These are phyloP conservation scores for Globisporangium nunn DNA, from an alignment of 352 stramenopile genomes.

Conservation along the genomic window DNA sequence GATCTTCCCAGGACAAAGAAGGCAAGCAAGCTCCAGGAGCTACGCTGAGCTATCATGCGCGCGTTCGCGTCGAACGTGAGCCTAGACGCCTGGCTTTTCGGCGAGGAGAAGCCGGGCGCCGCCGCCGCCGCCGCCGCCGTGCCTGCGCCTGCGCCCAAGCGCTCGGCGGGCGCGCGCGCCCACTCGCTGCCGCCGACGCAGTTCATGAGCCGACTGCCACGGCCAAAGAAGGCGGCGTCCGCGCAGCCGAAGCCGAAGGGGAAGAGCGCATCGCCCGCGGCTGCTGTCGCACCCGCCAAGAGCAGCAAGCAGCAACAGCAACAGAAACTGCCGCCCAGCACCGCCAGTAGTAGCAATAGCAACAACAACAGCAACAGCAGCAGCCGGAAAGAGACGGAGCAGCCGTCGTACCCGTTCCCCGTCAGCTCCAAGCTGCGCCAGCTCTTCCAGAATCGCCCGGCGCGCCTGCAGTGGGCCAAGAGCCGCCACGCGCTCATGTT, in stretches of 20 bases:
- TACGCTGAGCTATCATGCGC: constrained; percentile 18
- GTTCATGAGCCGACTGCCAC: constrained; percentile 14
- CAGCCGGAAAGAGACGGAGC: constrained; percentile 1
- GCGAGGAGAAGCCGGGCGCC: constrained; percentile 41
- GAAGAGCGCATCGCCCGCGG: not conserved
- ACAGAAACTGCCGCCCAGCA: no score
- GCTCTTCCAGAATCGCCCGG: constrained; percentile 48
- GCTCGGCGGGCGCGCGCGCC: constrained; percentile 8
- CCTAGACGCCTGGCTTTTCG: constrained; percentile 79
- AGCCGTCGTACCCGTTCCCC: constrained; percentile 43
- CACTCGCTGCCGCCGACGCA: constrained; percentile 28
- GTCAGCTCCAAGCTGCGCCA: constrained; percentile 73
- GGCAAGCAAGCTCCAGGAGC: no score
- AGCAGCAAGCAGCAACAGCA: not conserved
- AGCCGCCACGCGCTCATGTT: constrained; percentile 4
- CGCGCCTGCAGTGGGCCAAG: constrained; percentile 52
- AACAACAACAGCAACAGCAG: no score
- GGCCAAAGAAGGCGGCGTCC: constrained; percentile 26
- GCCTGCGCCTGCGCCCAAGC: not conserved
- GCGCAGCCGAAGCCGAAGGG: constrained; percentile 2
- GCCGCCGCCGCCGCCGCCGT: constrained; percentile 3
- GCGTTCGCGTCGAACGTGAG: constrained; percentile 32
- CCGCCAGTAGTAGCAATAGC: not conserved
- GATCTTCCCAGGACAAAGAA: not conserved
- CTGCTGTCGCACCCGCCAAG: not conserved